A percentile compares a stretch with the other conserved stretches of the same genome.
phyloP scores from a whole-genome alignment of 108 stramenopile genomes.

The Cyclotella sp. region DNA sequence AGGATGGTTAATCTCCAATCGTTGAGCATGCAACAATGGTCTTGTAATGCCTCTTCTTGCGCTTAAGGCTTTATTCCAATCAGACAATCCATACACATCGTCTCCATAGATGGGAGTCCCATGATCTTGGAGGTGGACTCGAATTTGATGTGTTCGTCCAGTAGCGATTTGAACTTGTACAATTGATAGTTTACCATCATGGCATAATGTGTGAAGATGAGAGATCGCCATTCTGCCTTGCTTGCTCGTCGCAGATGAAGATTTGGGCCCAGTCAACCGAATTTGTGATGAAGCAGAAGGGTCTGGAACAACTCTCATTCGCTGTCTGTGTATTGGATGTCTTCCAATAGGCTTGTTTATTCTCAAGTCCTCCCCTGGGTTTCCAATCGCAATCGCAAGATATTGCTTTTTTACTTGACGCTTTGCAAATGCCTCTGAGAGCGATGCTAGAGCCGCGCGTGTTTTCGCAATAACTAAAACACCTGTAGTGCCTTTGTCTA shows the following conservation, averaged over 20 bases:
- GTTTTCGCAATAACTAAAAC: constrained; percentile 96
- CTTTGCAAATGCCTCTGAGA: constrained; percentile 86
- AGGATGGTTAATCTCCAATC: constrained; percentile 88
- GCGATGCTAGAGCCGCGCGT: constrained; percentile 64
- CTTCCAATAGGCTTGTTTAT: constrained; percentile 96
- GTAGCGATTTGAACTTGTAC: constrained; percentile 93
- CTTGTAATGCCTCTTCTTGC: constrained; percentile 79
- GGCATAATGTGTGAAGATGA: constrained; percentile 76
- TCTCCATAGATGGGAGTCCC: constrained; percentile 96
- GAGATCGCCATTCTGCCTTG: constrained; percentile 84
- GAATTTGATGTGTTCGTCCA: constrained; percentile 95
- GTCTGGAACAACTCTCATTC: constrained; percentile 92
- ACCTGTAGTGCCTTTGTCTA: constrained; percentile 97
- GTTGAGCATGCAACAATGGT: constrained; percentile 91
- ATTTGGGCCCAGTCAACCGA: constrained; percentile 31
- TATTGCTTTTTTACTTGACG: constrained; percentile 90
- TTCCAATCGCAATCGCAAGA: constrained; percentile 88
- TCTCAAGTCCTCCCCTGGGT: constrained; percentile 77
- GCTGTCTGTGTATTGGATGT: constrained; percentile 91
- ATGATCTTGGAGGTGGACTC: constrained; percentile 93
- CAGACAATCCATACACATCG: constrained; percentile 91
- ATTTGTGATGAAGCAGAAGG: constrained; percentile 49
- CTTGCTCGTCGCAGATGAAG: constrained; percentile 34
- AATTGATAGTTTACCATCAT: constrained; percentile 91
- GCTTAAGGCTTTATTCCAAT: constrained; percentile 86